phyloP scores from a whole-genome alignment of 306 rosid genomes.

The Lupinus albus region DNA sequence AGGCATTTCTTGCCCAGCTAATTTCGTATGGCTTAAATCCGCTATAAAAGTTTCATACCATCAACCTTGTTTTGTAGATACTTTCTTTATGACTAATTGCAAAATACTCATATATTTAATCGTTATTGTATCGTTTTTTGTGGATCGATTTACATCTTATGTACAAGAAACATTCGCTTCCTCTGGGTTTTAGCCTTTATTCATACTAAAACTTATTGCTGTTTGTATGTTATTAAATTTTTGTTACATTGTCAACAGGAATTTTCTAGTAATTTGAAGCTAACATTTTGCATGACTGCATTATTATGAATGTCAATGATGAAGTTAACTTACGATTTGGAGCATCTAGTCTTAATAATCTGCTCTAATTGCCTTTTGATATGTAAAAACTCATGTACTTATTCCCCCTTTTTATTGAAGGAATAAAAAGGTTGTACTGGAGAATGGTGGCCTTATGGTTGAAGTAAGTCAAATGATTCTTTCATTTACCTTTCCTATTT shows the following conservation, averaged over 20 bases:
- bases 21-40: conserved; percentile 11
- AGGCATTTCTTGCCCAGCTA: conserved; percentile 17
- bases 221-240: neutral
- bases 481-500: conserved; percentile 24
- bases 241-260: neutral
- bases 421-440: conserved; percentile 72
- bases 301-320: too few relatives aligned
- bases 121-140: too few relatives aligned
- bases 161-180: too few relatives aligned
- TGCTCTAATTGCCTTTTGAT: conserved; percentile 27
- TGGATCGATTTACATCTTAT: too few relatives aligned
- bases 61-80: neutral
- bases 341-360: neutral
- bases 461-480: conserved; percentile 64
- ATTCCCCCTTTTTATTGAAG: conserved; percentile 45
- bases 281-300: too few relatives aligned
- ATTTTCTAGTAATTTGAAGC: conserved; percentile 4
- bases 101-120: too few relatives aligned
- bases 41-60: neutral
- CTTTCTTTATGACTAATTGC: too few relatives aligned
- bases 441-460: conserved; percentile 72
- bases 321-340: neutral
- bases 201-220: neutral
- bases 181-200: neutral
- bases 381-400: conserved; percentile 31